Evolutionary conservation across 2,329 filamentous ascomycete species (phyloP).

Genomic region (Teratosphaeria zuluensis): DNA sequence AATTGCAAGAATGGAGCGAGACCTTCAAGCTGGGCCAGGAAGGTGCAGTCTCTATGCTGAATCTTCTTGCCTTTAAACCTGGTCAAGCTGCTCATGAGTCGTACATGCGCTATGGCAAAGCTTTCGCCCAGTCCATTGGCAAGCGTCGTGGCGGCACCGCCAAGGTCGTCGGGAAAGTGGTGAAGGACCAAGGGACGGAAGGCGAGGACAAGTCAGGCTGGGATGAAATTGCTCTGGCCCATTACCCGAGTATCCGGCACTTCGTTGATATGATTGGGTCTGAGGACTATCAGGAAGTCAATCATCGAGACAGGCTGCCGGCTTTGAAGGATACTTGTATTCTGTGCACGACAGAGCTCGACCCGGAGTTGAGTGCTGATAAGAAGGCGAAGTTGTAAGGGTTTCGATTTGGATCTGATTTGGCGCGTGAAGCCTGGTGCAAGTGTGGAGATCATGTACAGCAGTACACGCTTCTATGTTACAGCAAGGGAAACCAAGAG

Average conservation of each 20-base stretch:
- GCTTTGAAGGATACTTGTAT: conserved; percentile 28
- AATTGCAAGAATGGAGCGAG: conserved; percentile 43
- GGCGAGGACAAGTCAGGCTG: conserved; percentile 31
- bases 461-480: too few species aligned
- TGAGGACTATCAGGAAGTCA: conserved; percentile 50
- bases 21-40: conserved; percentile 23
- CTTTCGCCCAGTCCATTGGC: conserved; percentile 42
- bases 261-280: conserved; percentile 53
- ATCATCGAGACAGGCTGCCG: conserved; percentile 42
- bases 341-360: conserved; percentile 28
- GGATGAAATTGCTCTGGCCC: conserved; percentile 56
- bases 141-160: conserved; percentile 45
- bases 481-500: too few species aligned
- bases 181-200: conserved; percentile 25
- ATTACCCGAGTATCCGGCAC: conserved; percentile 53
- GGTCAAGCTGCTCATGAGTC: conserved; percentile 38
- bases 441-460: too few species aligned
- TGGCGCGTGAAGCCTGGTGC: too few species aligned
- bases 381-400: neutral
- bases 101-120: conserved; percentile 51
- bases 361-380: conserved; percentile 11
- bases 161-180: conserved; percentile 53
- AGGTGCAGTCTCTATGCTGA: conserved; percentile 52
- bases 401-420: too few species aligned
- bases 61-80: conserved; percentile 47